These are phyloP conservation scores for Raffaelea albimanens DNA, from an alignment of 2,329 filamentous ascomycete genomes.

Conservation along the genomic window DNA sequence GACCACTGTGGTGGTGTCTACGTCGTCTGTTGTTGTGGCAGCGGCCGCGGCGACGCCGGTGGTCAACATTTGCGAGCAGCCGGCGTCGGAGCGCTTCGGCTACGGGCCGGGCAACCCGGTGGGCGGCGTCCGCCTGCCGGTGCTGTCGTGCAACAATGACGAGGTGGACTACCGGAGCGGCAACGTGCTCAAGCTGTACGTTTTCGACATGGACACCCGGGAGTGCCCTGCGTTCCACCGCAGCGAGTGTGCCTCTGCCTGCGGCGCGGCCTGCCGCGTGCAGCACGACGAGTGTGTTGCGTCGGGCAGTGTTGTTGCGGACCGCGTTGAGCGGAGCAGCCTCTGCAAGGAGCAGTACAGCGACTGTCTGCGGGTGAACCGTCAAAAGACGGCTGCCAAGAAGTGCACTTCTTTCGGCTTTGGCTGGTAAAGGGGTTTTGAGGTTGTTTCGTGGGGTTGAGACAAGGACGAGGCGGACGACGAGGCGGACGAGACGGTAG, in stretches of 20 bases:
- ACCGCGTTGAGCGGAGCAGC: too few species aligned
- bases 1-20: constrained; percentile 18
- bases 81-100: constrained; percentile 46
- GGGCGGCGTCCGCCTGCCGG: constrained; percentile 40
- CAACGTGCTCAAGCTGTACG: constrained; percentile 45
- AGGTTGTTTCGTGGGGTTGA: too few species aligned
- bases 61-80: constrained; percentile 43
- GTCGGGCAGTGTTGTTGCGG: too few species aligned
- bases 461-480: too few species aligned
- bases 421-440: constrained; percentile 11
- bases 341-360: constrained; percentile 36
- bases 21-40: constrained; percentile 40
- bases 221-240: constrained; percentile 36
- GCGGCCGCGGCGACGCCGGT: constrained; percentile 26
- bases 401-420: constrained; percentile 30
- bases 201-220: constrained; percentile 25
- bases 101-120: constrained; percentile 57
- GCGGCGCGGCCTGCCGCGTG: constrained; percentile 41
- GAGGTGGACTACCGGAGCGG: constrained; percentile 26
- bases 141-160: constrained; percentile 46
- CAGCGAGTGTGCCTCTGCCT: constrained; percentile 27
- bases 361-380: constrained; percentile 37
- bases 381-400: constrained; percentile 22
- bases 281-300: constrained; percentile 37
- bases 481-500: too few species aligned